Base-by-base conservation (phyloP, 352 stramenopile species). In the Thraustochytrium striatum region DNA sequence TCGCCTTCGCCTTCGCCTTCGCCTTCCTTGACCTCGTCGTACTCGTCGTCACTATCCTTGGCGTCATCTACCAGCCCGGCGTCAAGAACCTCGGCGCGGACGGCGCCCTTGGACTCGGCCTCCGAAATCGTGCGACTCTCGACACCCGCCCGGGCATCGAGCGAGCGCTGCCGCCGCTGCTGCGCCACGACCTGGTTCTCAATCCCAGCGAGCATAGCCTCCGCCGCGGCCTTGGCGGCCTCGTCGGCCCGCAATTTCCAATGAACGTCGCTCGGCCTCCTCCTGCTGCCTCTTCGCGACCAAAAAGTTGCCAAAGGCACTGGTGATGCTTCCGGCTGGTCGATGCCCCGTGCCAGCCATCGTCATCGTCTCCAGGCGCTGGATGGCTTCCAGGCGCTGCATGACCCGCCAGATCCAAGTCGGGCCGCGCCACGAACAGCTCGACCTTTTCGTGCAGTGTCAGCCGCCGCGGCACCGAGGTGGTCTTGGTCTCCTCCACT, bases 401-500 rank as follows among this genome's bases (percentile, higher is more conserved):
- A 75, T 75, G 50, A 75, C 65, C 65, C 3, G 52, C 65, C 16
- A 75, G 50, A 25, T 75, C 65, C 11, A 75, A 43, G 36, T 75
- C 65, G 19, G 65, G 65, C 3, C 65, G 65, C 0, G 65, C 50
- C 36, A 38, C 28, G 36, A 55, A 75, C 2, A 75, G 39, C 9
- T 75, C 43, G 19, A 75, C 52, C 65, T 75, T 75, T 25, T 75
- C 65, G 35, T 75, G 44, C 0, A 75, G 52, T 7, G 41, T 62
- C 11, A 75, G 65, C 21, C 65, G 65, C 8, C 65, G 65, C 21
- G 65, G 65, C 7, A 8, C 38, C 38, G 59, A 8, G 19, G 53
- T 32, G 19, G 5, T 25, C 43, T 30, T 30, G 9, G 8, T 70
- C 3, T n/a, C n/a, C n/a, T n/a, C n/a, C n/a, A n/a, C n/a, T n/a